phyloP scores from a whole-genome alignment of 148 eudicot species.

The Diospyros lotus region DNA sequence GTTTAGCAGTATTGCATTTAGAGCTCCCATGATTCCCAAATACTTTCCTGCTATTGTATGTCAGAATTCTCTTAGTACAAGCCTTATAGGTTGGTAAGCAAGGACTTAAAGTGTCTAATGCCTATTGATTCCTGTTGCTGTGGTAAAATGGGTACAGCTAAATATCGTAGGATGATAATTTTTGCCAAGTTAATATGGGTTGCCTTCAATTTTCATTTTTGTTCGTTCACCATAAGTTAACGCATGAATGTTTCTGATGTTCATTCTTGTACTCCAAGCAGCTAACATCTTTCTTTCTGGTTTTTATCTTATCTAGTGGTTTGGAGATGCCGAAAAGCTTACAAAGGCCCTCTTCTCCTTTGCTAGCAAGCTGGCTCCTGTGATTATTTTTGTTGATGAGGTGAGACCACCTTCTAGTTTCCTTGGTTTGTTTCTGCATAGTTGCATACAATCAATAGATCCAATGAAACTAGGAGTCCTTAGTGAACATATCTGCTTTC shows the following conservation, averaged over 20 bases:
- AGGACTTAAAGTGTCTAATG: background rate
- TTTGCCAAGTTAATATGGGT: background rate
- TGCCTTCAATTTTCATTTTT: background rate
- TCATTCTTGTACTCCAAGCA: background rate
- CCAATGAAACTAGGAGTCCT: no score
- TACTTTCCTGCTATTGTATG: background rate
- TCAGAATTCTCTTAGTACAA: background rate
- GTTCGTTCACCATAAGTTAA: background rate
- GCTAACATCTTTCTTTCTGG: conserved; percentile 1
- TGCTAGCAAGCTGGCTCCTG: conserved; percentile 96
- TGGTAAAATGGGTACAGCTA: background rate
- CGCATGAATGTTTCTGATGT: background rate
- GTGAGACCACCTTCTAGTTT: conserved; percentile 32
- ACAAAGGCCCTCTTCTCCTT: conserved; percentile 96
- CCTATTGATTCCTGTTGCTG: background rate
- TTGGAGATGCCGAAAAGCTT: conserved; percentile 99
- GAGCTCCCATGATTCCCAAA: background rate
- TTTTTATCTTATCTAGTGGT: conserved; percentile 58
- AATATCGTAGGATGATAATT: background rate
- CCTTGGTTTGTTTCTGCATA: no score
- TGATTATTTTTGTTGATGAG: conserved; percentile 97
- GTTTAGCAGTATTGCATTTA: background rate
- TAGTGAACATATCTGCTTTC: no score
- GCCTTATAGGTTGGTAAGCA: background rate
- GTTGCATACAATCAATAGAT: no score